These are phyloP conservation scores for Acanthochlamys bracteata DNA, from an alignment of 106 monocot genomes.

Conservation along the genomic window DNA sequence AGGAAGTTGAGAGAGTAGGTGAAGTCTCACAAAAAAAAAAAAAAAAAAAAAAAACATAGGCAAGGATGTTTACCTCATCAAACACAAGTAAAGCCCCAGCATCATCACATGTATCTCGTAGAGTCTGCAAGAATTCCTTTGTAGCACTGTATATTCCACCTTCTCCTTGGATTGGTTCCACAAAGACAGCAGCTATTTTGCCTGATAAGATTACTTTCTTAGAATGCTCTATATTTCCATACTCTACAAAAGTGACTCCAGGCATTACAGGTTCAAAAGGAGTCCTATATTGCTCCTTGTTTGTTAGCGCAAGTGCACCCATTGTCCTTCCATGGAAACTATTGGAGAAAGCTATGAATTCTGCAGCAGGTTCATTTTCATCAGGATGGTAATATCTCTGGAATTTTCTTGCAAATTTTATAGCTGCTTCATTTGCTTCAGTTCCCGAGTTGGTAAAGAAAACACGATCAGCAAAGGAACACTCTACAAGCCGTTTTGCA, in stretches of 20 bases:
- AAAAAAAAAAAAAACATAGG: no score
- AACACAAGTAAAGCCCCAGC: constrained; percentile 69
- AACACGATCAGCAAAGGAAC: constrained; percentile 83
- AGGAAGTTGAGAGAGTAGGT: no score
- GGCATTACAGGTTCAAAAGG: constrained; percentile 97
- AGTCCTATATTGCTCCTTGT: constrained; percentile 68
- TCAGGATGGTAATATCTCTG: constrained; percentile 33
- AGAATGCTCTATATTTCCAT: constrained; percentile 60
- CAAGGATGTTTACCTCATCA: constrained; percentile 63
- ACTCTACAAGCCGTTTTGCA: constrained; percentile 63
- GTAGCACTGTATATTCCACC: constrained; percentile 87
- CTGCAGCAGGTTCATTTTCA: constrained; percentile 34
- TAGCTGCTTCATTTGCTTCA: constrained; percentile 97
- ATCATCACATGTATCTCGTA: constrained; percentile 65
- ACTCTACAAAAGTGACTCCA: constrained; percentile 74
- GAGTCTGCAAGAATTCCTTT: constrained; percentile 56
- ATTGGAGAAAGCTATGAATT: constrained; percentile 75
- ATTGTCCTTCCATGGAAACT: constrained; percentile 94
- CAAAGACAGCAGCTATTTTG: constrained; percentile 88
- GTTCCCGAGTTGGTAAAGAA: constrained; percentile 96
- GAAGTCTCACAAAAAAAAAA: no score
- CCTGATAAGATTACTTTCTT: constrained; percentile 39
- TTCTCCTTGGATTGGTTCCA: constrained; percentile 96
- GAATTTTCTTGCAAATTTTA: constrained; percentile 87
- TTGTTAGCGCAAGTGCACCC: constrained; percentile 85